Conservation (phyloP, 176 grass and related monocot species). For the Eragrostis nindensis region DNA sequence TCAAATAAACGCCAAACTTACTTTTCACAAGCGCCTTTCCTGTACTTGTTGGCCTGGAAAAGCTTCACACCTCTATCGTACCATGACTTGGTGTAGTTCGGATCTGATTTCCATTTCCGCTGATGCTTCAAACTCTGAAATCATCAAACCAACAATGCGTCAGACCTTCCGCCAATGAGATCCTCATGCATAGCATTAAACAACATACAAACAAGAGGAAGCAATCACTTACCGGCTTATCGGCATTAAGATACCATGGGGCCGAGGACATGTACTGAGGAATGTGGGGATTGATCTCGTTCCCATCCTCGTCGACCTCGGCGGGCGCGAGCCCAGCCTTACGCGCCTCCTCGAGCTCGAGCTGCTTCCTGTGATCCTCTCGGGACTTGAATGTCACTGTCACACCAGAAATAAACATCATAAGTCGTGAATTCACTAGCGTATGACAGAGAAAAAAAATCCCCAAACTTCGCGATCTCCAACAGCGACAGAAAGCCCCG, state of each 20-base stretch:
- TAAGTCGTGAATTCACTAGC: conserved; percentile 3
- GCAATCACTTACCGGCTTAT: conserved; percentile 69
- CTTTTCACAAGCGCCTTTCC: conserved; percentile 91
- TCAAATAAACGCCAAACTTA: conserved; percentile 36
- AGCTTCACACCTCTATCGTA: conserved; percentile 86
- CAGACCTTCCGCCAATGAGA: conserved; percentile 20
- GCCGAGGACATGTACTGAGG: conserved; percentile 99
- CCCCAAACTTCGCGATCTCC: neutral
- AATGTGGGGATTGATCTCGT: conserved; percentile 98
- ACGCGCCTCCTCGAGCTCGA: conserved; percentile 93
- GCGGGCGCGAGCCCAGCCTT: conserved; percentile 89
- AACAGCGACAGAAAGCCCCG: neutral
- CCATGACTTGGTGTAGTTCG: conserved; percentile 92
- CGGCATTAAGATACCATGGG: conserved; percentile 97
- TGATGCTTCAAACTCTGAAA: conserved; percentile 97
- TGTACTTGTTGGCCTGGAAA: conserved; percentile 77
- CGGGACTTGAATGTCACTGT: conserved; percentile 88
- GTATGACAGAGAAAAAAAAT: neutral
- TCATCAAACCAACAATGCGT: conserved; percentile 22
- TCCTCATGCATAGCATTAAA: neutral
- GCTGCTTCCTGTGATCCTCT: conserved; percentile 88
- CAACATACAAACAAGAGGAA: neutral
- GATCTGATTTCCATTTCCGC: conserved; percentile 89
- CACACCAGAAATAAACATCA: neutral
- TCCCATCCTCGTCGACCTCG: conserved; percentile 94